phyloP scores from a whole-genome alignment of 371 early-diverging fungal species.

The Mortierella sp. region DNA sequence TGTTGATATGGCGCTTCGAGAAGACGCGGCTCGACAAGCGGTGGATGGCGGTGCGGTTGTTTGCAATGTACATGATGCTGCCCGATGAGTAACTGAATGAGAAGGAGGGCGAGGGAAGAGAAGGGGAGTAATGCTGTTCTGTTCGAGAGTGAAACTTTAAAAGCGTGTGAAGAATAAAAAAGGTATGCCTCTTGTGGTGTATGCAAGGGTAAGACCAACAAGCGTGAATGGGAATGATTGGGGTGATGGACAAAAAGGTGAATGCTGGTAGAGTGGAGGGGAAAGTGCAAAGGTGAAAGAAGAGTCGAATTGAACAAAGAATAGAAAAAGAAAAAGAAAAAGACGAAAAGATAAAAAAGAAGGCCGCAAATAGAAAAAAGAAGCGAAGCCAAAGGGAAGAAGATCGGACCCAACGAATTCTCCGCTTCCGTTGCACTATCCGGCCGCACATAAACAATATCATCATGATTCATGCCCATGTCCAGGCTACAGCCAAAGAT shows the following conservation, averaged over 20 bases:
- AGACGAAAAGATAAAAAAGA: background rate
- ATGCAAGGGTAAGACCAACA: background rate
- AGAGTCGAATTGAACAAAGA: background rate
- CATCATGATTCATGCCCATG: no score
- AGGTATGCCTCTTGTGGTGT: background rate
- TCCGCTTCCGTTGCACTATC: no score
- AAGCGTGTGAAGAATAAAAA: background rate
- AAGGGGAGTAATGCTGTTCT: no score
- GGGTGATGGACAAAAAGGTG: no score
- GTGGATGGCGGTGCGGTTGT: slow-evolving; percentile 8
- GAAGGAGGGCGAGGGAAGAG: background rate
- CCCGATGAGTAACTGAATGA: background rate
- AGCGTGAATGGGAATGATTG: background rate
- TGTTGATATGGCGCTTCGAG: slow-evolving; percentile 14
- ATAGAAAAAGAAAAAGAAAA: background rate
- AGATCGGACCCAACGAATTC: background rate
- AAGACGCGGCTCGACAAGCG: background rate
- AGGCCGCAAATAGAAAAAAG: background rate
- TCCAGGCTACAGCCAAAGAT: background rate
- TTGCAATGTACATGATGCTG: background rate
- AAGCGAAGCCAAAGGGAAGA: background rate
- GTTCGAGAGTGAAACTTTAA: slow-evolving; percentile 5
- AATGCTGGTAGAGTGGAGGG: background rate
- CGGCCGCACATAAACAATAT: no score
- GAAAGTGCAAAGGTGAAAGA: background rate